Percentiles rank a stretch among this genome's conserved stretches.
These are phyloP conservation scores for Darksidea phi DNA, from an alignment of 495 filamentous ascomycete species.

Conservation along the genomic window DNA sequence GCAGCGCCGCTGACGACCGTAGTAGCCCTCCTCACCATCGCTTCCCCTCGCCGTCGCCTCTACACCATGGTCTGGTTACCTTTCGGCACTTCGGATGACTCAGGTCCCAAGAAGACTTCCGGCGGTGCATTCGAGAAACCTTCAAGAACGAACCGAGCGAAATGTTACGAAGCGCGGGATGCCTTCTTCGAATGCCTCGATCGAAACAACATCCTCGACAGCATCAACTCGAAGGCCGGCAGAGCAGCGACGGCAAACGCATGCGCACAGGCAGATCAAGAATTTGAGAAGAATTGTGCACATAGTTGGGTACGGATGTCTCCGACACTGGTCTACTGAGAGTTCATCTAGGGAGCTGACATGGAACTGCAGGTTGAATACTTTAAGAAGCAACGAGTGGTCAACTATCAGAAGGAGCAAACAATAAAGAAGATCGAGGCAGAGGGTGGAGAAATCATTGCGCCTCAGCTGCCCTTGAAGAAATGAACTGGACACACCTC, in stretches of 20 bases:
- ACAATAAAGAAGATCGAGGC: conserved; percentile 74
- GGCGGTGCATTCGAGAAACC: conserved; percentile 71
- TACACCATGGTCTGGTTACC: conserved; percentile 38
- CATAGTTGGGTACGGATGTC: conserved; percentile 67
- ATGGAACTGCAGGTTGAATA: conserved; percentile 72
- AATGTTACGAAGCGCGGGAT: conserved; percentile 87
- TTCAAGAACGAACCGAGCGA: conserved; percentile 68
- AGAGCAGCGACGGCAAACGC: conserved; percentile 53
- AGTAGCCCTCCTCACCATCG: conserved; percentile 6
- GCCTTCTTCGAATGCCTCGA: conserved; percentile 84
- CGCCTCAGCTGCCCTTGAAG: conserved; percentile 12
- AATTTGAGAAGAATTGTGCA: conserved; percentile 75
- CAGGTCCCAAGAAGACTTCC: conserved; percentile 43
- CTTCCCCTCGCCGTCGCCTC: conserved; percentile 14
- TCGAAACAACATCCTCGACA: conserved; percentile 74
- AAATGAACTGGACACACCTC: not conserved
- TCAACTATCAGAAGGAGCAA: conserved; percentile 80
- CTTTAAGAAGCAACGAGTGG: conserved; percentile 93
- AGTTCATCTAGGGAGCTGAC: conserved; percentile 17
- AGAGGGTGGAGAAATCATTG: conserved; percentile 59
- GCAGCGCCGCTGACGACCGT: not conserved
- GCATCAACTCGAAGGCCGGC: conserved; percentile 67
- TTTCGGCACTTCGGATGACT: conserved; percentile 28
- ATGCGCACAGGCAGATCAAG: conserved; percentile 64
- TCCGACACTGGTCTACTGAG: conserved; percentile 5